Evolutionary conservation across 495 filamentous ascomycete genomes (phyloP).

Genomic region (Eremomyces bilateralis): DNA sequence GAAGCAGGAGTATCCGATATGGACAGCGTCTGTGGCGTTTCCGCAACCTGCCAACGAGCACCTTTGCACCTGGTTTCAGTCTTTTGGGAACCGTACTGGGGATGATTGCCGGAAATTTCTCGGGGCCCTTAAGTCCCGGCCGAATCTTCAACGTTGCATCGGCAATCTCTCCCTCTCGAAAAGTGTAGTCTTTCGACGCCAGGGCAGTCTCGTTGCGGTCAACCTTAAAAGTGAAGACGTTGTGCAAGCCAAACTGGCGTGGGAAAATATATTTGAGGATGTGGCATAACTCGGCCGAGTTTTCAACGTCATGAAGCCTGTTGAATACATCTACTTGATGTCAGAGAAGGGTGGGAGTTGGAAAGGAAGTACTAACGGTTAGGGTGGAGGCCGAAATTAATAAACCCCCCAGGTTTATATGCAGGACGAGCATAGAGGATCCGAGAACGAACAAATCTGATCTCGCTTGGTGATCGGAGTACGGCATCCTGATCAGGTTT

Average conservation of each 20-base stretch:
- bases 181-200: slow-evolving; percentile 57
- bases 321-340: slow-evolving; percentile 54
- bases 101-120: slow-evolving; percentile 6
- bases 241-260: slow-evolving; percentile 70
- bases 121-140: slow-evolving; percentile 1
- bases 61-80: slow-evolving; percentile 35
- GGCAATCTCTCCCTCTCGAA: slow-evolving; percentile 68
- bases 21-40: slow-evolving; percentile 49
- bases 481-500: too few relatives aligned
- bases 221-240: slow-evolving; percentile 57
- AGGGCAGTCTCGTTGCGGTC: slow-evolving; percentile 42
- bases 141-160: slow-evolving; percentile 2
- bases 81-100: slow-evolving; percentile 49
- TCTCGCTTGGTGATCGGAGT: too few relatives aligned
- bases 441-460: slow-evolving; percentile 58
- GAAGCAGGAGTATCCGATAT: slow-evolving; percentile 49
- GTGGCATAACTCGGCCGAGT: slow-evolving; percentile 37
- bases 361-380: slow-evolving; percentile 42
- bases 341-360: slow-evolving; percentile 1
- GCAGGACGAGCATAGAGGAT: slow-evolving; percentile 68
- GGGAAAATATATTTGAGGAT: slow-evolving; percentile 90
- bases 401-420: slow-evolving; percentile 39
- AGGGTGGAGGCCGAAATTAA: slow-evolving; percentile 54
- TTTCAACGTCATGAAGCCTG: slow-evolving; percentile 33
- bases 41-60: slow-evolving; percentile 46